phyloP scores from a whole-genome alignment of 805 yeast species.

The Barnettozyma populi region DNA sequence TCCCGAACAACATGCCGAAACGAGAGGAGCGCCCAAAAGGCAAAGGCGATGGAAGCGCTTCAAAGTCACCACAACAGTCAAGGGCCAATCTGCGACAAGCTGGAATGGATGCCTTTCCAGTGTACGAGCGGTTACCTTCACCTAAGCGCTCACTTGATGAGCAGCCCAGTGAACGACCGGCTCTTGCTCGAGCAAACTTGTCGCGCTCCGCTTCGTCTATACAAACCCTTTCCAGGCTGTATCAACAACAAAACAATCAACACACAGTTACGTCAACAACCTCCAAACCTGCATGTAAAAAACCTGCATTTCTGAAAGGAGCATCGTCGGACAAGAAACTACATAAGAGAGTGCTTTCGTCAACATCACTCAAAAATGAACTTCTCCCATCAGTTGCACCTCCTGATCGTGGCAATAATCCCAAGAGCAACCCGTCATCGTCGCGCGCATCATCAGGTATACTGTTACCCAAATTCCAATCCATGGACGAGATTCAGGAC shows the following conservation, averaged over 20 bases:
- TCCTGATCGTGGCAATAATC: background rate
- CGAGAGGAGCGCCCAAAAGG: background rate
- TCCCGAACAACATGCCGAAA: background rate
- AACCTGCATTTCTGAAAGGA: slow-evolving; percentile 5
- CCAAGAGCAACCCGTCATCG: background rate
- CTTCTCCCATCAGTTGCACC: slow-evolving; percentile 7
- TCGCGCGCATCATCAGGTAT: slow-evolving; percentile 3
- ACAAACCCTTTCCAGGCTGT: slow-evolving; percentile 22
- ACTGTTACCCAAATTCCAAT: slow-evolving; percentile 21
- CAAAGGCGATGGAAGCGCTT: background rate
- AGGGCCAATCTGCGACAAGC: background rate
- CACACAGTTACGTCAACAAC: slow-evolving; percentile 12
- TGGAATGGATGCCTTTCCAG: background rate
- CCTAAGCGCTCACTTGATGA: background rate
- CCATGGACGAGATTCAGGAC: slow-evolving; percentile 11
- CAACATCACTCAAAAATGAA: slow-evolving; percentile 17
- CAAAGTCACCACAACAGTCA: background rate
- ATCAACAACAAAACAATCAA: slow-evolving; percentile 13
- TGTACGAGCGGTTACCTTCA: background rate
- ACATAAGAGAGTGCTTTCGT: slow-evolving; percentile 21
- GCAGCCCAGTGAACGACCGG: background rate
- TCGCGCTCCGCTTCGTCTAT: slow-evolving; percentile 21
- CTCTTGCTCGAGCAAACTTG: background rate
- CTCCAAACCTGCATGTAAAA: slow-evolving; percentile 5
- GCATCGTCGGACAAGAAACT: slow-evolving; percentile 16